Evolutionary conservation across 495 filamentous ascomycete genomes (phyloP).

Genomic region (Aspergillus carlsbadensis): DNA sequence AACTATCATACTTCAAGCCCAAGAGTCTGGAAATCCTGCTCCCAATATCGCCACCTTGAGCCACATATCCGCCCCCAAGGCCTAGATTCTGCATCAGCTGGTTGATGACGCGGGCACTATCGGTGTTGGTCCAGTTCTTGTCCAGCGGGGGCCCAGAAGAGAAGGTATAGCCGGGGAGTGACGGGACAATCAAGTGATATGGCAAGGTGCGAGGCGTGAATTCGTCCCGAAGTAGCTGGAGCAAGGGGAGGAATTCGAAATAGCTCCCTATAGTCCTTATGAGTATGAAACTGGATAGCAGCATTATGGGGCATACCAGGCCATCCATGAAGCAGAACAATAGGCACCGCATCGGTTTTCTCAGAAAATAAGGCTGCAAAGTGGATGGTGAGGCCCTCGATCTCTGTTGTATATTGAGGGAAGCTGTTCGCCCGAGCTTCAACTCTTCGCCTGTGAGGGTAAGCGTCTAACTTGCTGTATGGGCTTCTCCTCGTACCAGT

Average conservation of each 20-base stretch:
- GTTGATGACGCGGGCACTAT: constrained; percentile 51
- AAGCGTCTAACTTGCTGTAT: background rate
- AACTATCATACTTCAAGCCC: constrained; percentile 37
- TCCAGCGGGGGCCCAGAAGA: constrained; percentile 53
- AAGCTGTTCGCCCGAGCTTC: constrained; percentile 61
- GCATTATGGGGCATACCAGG: constrained; percentile 38
- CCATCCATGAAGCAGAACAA: constrained; percentile 62
- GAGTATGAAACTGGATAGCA: background rate
- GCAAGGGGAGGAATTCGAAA: constrained; percentile 37
- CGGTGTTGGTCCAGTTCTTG: constrained; percentile 41
- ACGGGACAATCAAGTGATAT: constrained; percentile 67
- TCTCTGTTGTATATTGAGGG: constrained; percentile 56
- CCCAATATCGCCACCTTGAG: constrained; percentile 68
- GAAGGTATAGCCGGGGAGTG: constrained; percentile 61
- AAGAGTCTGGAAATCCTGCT: constrained; percentile 47
- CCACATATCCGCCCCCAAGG: constrained; percentile 59
- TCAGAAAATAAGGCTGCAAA: constrained; percentile 63
- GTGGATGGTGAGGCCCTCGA: constrained; percentile 55
- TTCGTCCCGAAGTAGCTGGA: constrained; percentile 44
- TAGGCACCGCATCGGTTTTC: constrained; percentile 56
- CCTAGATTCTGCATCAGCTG: constrained; percentile 59
- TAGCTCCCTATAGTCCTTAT: constrained; percentile 17
- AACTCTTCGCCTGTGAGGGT: constrained; percentile 38
- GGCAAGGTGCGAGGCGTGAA: constrained; percentile 56
- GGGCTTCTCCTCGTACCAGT: constrained; percentile 34